Conservation (phyloP, 1,284 basidiomycete genomes). For the Rhodotorula glutinis region DNA sequence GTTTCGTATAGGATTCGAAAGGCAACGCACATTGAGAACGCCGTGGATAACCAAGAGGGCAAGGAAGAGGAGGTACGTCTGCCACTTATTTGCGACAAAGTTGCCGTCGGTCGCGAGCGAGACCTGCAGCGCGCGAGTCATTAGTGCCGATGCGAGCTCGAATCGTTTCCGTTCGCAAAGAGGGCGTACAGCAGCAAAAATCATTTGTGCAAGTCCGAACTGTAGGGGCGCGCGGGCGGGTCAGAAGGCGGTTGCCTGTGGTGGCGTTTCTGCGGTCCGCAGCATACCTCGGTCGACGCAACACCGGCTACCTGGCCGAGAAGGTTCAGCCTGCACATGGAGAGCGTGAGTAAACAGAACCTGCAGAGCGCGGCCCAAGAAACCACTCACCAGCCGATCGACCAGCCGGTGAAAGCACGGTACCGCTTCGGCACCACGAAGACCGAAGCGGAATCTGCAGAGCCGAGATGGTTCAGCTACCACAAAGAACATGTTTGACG, state of each 20-base stretch:
- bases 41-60: constrained; percentile 63
- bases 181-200: constrained; percentile 57
- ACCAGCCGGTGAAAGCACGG: constrained; percentile 59
- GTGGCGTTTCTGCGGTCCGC: no score
- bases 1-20: no score
- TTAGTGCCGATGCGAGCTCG: background rate
- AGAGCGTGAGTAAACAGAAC: background rate
- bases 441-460: constrained; percentile 56
- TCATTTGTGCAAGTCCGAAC: constrained; percentile 84
- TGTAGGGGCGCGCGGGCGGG: no score
- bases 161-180: no score
- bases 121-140: background rate
- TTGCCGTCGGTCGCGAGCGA: constrained; percentile 56
- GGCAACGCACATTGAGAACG: constrained; percentile 53
- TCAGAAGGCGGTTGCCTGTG: no score
- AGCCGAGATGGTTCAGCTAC: no score
- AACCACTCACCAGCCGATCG: constrained; percentile 52
- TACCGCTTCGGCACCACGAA: constrained; percentile 66
- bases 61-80: constrained; percentile 70
- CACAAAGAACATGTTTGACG: no score
- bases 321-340: constrained; percentile 62
- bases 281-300: constrained; percentile 65
- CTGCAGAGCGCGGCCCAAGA: no score
- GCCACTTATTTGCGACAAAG: constrained; percentile 55
- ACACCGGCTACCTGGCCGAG: constrained; percentile 80